These are phyloP conservation scores for Pseudogymnoascus sp. DNA, from an alignment of 2,329 filamentous ascomycete genomes.

Conservation along the genomic window DNA sequence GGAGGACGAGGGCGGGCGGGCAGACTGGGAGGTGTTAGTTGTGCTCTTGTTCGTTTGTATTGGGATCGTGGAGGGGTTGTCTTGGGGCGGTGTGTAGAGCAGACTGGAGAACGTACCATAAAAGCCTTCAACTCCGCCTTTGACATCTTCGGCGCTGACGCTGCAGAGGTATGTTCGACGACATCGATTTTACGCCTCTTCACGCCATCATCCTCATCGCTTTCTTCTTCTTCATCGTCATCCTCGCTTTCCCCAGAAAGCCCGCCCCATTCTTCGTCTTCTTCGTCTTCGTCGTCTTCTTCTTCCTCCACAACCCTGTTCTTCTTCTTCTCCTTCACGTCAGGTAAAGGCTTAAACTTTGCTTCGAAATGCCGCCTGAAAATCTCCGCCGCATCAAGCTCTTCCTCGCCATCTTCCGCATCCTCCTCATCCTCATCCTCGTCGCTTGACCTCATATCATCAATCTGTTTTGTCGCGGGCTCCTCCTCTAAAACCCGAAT, in stretches of 20 bases:
- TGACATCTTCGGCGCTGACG: conserved; percentile 38
- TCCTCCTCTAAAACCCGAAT: conserved; percentile 10
- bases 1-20: conserved; percentile 11
- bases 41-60: conserved; percentile 2
- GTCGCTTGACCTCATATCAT: background rate
- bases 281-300: conserved; percentile 32
- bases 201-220: conserved; percentile 13
- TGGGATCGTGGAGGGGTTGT: conserved; percentile 23
- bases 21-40: conserved; percentile 13
- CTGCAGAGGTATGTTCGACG: conserved; percentile 34
- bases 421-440: background rate
- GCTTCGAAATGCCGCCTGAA: conserved; percentile 83
- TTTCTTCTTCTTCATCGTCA: background rate
- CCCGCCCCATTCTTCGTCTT: conserved; percentile 54
- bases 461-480: background rate
- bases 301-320: conserved; percentile 16
- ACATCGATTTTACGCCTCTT: conserved; percentile 30
- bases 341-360: conserved; percentile 68
- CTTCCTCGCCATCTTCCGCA: conserved; percentile 15
- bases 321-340: conserved; percentile 17
- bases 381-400: conserved; percentile 60
- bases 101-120: conserved; percentile 48
- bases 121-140: conserved; percentile 71
- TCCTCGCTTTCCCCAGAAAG: conserved; percentile 42
- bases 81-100: background rate